These are phyloP conservation scores for Rosa hybrid DNA, from an alignment of 331 rosid genomes.

Conservation along the genomic window DNA sequence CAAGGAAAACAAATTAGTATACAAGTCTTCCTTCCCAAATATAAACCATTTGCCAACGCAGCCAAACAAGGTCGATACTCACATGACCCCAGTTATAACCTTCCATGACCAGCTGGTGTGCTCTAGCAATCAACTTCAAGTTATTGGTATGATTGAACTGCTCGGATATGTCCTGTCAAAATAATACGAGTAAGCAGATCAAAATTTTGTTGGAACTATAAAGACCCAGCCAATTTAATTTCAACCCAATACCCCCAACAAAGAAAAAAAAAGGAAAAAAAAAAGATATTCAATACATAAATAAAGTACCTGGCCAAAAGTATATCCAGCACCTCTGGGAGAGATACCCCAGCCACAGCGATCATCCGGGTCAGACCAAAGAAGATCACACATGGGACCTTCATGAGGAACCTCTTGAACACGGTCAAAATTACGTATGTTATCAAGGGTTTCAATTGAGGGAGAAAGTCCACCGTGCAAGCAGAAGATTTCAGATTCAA, in stretches of 20 bases:
- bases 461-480: constrained; percentile 95
- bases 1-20: constrained; percentile 11
- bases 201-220: neutral
- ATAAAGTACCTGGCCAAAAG: constrained; percentile 77
- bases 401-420: constrained; percentile 98
- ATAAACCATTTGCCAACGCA: constrained; percentile 4
- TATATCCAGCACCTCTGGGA: constrained; percentile 93
- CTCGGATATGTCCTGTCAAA: constrained; percentile 86
- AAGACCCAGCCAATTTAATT: neutral
- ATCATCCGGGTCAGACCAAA: constrained; percentile 98
- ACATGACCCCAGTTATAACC: constrained; percentile 97
- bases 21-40: neutral
- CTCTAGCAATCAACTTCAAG: constrained; percentile 90
- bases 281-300: neutral
- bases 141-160: constrained; percentile 89
- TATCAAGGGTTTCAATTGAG: constrained; percentile 87
- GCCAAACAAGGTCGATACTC: constrained; percentile 18
- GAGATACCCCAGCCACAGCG: constrained; percentile 99
- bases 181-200: constrained; percentile 3
- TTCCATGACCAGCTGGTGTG: constrained; percentile 98
- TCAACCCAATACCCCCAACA: neutral
- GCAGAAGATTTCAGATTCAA: constrained; percentile 93
- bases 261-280: neutral
- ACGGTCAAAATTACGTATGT: constrained; percentile 89
- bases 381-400: constrained; percentile 97